These are phyloP conservation scores for Alternaria sp. DNA, from an alignment of 2,329 filamentous ascomycete genomes.

Conservation along the genomic window DNA sequence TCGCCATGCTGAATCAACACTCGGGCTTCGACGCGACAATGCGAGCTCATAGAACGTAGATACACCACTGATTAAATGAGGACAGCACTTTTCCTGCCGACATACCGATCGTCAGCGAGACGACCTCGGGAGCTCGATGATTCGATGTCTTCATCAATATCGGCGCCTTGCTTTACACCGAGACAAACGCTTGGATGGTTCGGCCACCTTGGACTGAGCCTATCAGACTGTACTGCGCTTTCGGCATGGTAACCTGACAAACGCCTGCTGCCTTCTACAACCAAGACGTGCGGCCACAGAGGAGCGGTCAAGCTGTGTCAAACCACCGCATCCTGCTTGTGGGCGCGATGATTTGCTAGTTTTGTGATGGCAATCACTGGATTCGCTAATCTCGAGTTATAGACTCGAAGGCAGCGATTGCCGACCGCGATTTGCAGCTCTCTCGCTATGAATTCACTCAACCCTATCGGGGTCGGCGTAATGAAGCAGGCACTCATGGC, in stretches of 20 bases:
- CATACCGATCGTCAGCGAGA: not conserved
- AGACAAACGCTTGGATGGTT: not conserved
- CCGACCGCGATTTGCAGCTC: not conserved
- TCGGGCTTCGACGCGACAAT: not conserved
- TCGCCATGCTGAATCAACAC: not conserved
- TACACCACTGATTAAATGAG: too few relatives aligned
- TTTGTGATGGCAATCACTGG: not conserved
- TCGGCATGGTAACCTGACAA: not conserved
- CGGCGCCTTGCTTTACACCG: not conserved
- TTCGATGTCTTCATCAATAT: not conserved
- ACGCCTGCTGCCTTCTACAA: not conserved
- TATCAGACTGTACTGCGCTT: not conserved
- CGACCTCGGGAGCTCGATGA: not conserved
- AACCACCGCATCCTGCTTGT: not conserved
- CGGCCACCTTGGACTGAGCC: not conserved
- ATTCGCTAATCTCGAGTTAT: not conserved
- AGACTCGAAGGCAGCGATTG: not conserved
- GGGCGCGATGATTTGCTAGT: not conserved
- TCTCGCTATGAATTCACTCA: not conserved
- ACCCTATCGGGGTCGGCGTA: not conserved
- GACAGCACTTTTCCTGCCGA: not conserved
- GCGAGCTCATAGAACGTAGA: too few relatives aligned
- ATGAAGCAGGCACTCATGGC: not conserved
- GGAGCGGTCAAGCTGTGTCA: not conserved
- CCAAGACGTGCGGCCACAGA: accelerated